Percentiles rank a stretch among this genome's conserved stretches.
Evolutionary conservation across 768 basidiomycete species (phyloP).

Genomic region (Leucosporidium creatinivorum): DNA sequence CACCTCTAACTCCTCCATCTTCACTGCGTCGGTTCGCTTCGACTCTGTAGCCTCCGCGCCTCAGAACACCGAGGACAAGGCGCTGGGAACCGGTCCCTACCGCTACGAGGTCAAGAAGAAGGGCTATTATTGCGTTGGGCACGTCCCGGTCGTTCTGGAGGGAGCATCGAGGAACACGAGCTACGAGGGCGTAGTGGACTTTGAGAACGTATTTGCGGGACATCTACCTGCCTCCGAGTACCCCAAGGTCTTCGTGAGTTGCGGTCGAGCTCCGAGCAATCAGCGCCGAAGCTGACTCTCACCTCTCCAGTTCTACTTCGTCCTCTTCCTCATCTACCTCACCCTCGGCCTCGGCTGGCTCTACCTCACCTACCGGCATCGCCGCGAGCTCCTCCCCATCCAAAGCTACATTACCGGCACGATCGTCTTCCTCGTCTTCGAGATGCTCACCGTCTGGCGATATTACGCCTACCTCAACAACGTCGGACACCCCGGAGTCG

Average conservation of each 20-base stretch:
- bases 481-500: constrained; percentile 54
- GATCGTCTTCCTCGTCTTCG: constrained; percentile 75
- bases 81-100: constrained; percentile 52
- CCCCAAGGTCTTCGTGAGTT: constrained; percentile 84
- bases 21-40: constrained; percentile 71
- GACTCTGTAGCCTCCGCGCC: constrained; percentile 37
- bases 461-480: constrained; percentile 90
- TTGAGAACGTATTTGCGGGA: constrained; percentile 81
- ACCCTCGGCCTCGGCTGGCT: constrained; percentile 67
- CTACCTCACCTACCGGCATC: constrained; percentile 70
- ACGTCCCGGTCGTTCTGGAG: constrained; percentile 81
- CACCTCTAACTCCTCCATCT: constrained; percentile 63
- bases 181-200: constrained; percentile 56
- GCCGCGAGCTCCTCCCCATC: constrained; percentile 76
- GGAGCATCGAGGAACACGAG: constrained; percentile 33
- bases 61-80: neutral
- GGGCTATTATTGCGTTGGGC: constrained; percentile 90
- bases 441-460: constrained; percentile 81
- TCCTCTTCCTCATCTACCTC: constrained; percentile 72
- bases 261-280: neutral
- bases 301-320: constrained; percentile 34
- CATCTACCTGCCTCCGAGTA: constrained; percentile 87
- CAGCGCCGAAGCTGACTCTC: neutral
- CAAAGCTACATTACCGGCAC: constrained; percentile 89
- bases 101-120: constrained; percentile 75